These are phyloP conservation scores for Senna siamea DNA, from an alignment of 306 rosid species.

Conservation along the genomic window DNA sequence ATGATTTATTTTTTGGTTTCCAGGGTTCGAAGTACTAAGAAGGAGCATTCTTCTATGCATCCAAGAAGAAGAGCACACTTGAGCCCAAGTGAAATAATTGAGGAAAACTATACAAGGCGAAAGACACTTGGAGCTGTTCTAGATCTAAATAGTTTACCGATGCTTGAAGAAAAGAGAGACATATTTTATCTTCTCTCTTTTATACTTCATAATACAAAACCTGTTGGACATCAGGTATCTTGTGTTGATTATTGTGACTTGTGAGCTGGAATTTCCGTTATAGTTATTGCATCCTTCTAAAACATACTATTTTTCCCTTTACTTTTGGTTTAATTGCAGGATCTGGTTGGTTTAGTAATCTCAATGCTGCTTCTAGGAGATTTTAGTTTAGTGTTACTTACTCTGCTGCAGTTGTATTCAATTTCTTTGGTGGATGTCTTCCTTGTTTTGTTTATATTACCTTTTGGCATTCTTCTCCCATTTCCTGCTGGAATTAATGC, in stretches of 20 bases:
- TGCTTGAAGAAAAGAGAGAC: conserved; percentile 84
- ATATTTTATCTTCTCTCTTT: conserved; percentile 88
- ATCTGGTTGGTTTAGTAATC: conserved; percentile 97
- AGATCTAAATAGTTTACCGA: conserved; percentile 69
- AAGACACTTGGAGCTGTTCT: conserved; percentile 65
- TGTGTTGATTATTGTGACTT: conserved; percentile 34
- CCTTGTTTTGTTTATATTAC: conserved; percentile 85
- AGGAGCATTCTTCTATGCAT: conserved; percentile 52
- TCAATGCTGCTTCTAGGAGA: conserved; percentile 98
- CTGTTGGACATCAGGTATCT: conserved; percentile 99
- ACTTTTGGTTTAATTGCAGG: conserved; percentile 65
- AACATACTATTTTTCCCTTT: conserved; percentile 13
- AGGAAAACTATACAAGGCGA: conserved; percentile 56
- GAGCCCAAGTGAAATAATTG: conserved; percentile 50
- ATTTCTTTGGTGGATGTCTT: conserved; percentile 85
- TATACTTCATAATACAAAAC: conserved; percentile 86
- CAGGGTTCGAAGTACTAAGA: conserved; percentile 49
- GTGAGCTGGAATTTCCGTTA: conserved; percentile 10
- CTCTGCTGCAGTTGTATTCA: conserved; percentile 93
- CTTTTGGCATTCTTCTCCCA: conserved; percentile 92
- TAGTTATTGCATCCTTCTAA: conserved; percentile 22
- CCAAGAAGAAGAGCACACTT: conserved; percentile 47
- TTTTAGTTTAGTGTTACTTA: conserved; percentile 97
- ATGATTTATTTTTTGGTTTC: conserved; percentile 27
- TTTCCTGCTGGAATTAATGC: conserved; percentile 99